Base-by-base conservation (phyloP, 2,329 filamentous ascomycete species). In the Bipolaris victoriae region DNA sequence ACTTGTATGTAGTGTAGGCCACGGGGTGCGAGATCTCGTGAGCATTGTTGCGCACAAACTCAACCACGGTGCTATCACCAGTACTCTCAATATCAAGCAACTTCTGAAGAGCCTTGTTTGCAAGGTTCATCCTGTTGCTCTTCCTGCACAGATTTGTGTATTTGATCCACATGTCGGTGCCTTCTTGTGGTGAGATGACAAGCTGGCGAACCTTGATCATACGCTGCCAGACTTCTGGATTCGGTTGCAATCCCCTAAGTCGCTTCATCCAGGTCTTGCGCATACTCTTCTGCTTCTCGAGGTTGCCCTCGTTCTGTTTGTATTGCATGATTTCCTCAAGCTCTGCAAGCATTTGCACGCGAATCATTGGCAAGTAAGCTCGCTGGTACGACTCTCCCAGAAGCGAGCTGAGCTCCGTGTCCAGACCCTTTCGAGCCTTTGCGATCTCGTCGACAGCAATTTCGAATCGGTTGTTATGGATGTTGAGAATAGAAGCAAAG, bases 121-220 rank as follows among this genome's bases (percentile, higher is more conserved):
- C 95, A 47, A 99, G 85, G 9, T 95, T 94, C 83, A 94, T 93
- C 29, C 95, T 90, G 56, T 92, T 90, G 43, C 94, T 97, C 77
- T 99, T 99, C 69, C 96, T 90, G 77, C 96, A 99, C 5, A 99
- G 86, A 69, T 98, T 99, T 69, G 95, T 91, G 75, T 97, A 99
- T 75, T 99, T 99, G 81, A 99, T 98, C 88, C 93, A 97, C 92
- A 99, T 99, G 70, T 96, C 91, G 82, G 96, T 92, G 70, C 97
- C 97, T 75, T 99, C 93, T 33, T 87, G 87, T 0, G 96, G 94
- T 0, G 89, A 89, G 60, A 98, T 94, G 57, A 99, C 95, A 49
- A 99, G 83, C 18, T 92, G 91, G 58, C 95, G 88, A 31, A 99
- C 88, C 73, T 97, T 95, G 53, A 99, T 87, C 92, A 98, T 98